Base-by-base conservation (phyloP, 1,139 yeast species). In the Kodamaea alishanica region DNA sequence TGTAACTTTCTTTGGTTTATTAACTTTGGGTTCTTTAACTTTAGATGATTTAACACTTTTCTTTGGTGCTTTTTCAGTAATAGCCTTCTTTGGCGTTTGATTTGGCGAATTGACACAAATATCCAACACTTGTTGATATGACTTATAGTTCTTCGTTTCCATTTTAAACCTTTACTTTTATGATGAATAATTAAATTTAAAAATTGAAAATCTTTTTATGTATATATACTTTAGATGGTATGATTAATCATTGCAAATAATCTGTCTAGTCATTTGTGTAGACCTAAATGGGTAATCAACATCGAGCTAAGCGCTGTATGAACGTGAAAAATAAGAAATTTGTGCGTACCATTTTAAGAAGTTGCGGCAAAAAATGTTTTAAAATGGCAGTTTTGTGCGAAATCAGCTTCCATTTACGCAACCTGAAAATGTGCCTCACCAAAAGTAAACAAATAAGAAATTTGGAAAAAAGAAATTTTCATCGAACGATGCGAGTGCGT, bases 121-220 rank as follows among this genome's bases (percentile, higher is more conserved):
- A 44, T 65, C 61, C 38, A 70, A 51, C 39, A 70, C 73, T 50
- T 70, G 72, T 49, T 71, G 77, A 48, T 70, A 71, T 23, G 58
- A 43, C 50, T 64, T 70, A 58, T 71, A 71, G 48, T 56, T 56
- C 20, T 36, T 33, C 29, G 32, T 34, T 24, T 42, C 45, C 46
- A 48, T 41, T 39, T 15, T 71, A 71, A 47, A 56, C 55, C 23
- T 36, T 33, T 27, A 30, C 32, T 24, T 42, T 44, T 44, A 48
- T 41, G 40, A 20, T 22, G 37, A 24, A 5, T 24, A 22, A 23
- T 25, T 10, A 8, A n/a, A 28, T 25, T 6, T 12, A 27, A 20
- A 9, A n/a, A n/a, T 9, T 11, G 11, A 31, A 11, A 33, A 24
- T 10, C 22, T 22, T 12, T 26, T 24, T 28, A 26, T 30, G 29